A percentile compares a stretch with the other conserved stretches of the same genome.
Evolutionary conservation across 805 yeast genomes (phyloP).

Genomic region (Saccharomyces jurei): DNA sequence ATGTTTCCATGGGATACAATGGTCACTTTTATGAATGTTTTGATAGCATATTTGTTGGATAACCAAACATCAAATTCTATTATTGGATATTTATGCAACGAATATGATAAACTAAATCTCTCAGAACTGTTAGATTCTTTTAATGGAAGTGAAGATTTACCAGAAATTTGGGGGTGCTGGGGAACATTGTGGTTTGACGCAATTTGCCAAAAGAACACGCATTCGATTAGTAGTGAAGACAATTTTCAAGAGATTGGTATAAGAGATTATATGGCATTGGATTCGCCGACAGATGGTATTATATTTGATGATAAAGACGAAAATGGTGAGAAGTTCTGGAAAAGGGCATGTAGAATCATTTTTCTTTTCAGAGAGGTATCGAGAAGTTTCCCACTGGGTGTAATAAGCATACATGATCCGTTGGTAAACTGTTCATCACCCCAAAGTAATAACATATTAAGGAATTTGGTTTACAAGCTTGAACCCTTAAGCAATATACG

Average conservation of each 20-base stretch:
- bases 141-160: constrained; percentile 51
- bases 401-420: constrained; percentile 5
- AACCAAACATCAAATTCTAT: constrained; percentile 13
- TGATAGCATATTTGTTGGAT: constrained; percentile 33
- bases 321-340: constrained; percentile 29
- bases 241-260: constrained; percentile 49
- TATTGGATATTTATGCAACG: constrained; percentile 19
- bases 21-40: constrained; percentile 53
- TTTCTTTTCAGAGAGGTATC: constrained; percentile 26
- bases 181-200: constrained; percentile 75
- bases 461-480: not conserved
- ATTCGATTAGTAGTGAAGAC: constrained; percentile 9
- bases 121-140: constrained; percentile 41
- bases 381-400: constrained; percentile 12
- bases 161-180: constrained; percentile 82
- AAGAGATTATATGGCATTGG: constrained; percentile 46
- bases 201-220: constrained; percentile 44
- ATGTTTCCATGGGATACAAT: constrained; percentile 65
- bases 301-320: constrained; percentile 35
- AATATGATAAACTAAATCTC: constrained; percentile 21
- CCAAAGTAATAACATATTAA: not conserved
- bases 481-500: not conserved
- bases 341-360: constrained; percentile 25
- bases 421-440: constrained; percentile 1
- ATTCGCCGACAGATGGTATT: constrained; percentile 58